Base-by-base conservation (phyloP, 176 grass and related monocot genomes). In the Eremochloa ophiuroides region DNA sequence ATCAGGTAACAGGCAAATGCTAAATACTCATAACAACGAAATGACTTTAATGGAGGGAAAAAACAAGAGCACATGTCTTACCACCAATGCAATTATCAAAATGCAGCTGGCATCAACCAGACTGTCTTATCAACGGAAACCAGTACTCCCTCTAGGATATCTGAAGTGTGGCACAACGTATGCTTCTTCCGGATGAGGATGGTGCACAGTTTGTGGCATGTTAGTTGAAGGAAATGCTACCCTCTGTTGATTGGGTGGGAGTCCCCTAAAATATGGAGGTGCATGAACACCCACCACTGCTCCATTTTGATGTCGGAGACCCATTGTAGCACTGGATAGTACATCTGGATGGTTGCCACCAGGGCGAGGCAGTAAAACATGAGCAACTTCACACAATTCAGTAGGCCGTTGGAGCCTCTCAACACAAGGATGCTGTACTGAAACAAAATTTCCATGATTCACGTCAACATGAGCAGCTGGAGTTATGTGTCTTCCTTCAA, bases 121-220 rank as follows among this genome's bases (percentile, higher is more conserved):
- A 83, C 80, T 63, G n/a, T 1, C 43, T 75, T 83, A 83, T 73
- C 44, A 20, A 39, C 44, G 80, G 37, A 83, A 83, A 12, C 74
- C 15, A 59, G 33, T 46, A 62, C 27, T 65, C 15, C 56, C 44
- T 66, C 59, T 50, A 74, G 35, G 69, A 73, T 73, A 83, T 66
- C 74, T 76, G n/a, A 37, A 71, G 1, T 55, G 53, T 42, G 77
- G 71, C 26, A 46, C 60, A 44, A 12, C 41, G 44, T 85, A 46
- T 46, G 67, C 37, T 65, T 42, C 53, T n/a, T 71, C 43, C 56
- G 71, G 71, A 85, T n/a, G 42, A 71, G 10, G 27, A 33, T 1
- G 71, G 77, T 62, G 71, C 5, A 23, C 17, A 23, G 63, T 65
- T 63, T 71, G 53, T 16, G 33, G 66, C 55, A 43, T 64, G 44